Base-by-base conservation (phyloP, 768 basidiomycete species). In the Tylopilus balloui region DNA sequence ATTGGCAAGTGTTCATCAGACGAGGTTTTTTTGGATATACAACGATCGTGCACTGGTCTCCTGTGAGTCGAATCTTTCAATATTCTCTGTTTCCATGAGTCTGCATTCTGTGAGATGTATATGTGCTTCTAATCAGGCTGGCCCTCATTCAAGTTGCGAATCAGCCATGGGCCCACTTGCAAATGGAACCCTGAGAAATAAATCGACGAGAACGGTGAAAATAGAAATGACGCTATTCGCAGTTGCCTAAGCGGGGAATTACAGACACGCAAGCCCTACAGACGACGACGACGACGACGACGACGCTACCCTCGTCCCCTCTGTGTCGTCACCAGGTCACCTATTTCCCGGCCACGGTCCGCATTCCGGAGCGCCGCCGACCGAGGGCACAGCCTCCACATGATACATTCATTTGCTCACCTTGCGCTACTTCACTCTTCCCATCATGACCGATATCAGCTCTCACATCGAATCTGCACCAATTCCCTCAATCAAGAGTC, bases 401-500 rank as follows among this genome's bases (percentile, higher is more conserved):
- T 51, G 32, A 51, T 47, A 51, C 42, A 20, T 29, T 41, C 55
- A 36, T 42, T 35, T 24, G 10, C 10, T 37, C 31, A 5, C n/a
- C 21, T 28, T 17, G 23, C 8, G 10, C 34, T 29, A 10, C 41
- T 31, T 25, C 27, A 4, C 24, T 25, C 24, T 20, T n/a, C 13
- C 27, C 44, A 44, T 1, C 45, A 64, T 64, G 63, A 38, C 54
- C 25, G 50, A 55, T n/a, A 24, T n/a, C n/a, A n/a, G n/a, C n/a
- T n/a, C n/a, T n/a, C n/a, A n/a, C n/a, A n/a, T 28, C 53, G 79
- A 86, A 63, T 75, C 77, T 17, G 71, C 69, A 4, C 73, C 81
- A 31, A 71, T 76, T 15, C 78, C 79, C 32, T 81, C 86, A 3
- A 86, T 89, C 45, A 83, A 77, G 65, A 86, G 75, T 51, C 72